Conservation (phyloP, 2,329 filamentous ascomycete genomes). For the Clonostachys chloroleuca region DNA sequence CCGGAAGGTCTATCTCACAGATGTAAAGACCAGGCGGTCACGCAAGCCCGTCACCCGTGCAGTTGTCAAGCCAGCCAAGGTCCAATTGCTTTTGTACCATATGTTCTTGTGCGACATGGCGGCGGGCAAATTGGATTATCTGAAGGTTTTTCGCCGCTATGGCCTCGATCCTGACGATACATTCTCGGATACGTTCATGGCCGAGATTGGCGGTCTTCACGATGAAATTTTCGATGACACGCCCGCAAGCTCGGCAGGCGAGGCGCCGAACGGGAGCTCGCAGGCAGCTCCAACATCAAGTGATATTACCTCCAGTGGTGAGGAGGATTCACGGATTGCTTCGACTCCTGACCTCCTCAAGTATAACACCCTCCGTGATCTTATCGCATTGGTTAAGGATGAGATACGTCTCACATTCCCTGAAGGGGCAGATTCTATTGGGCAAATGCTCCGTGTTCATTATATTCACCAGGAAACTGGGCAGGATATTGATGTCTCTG, state of each 20-base stretch:
- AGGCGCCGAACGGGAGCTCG: not conserved
- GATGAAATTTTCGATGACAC: conserved; percentile 57
- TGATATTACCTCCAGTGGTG: too few species aligned
- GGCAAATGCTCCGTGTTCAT: conserved; percentile 46
- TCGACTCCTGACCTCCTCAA: conserved; percentile 28
- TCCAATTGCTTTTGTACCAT: conserved; percentile 90
- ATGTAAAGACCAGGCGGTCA: conserved; percentile 79
- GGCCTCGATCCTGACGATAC: conserved; percentile 56
- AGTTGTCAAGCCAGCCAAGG: conserved; percentile 70
- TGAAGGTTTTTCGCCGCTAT: conserved; percentile 67
- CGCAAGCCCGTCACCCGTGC: conserved; percentile 61
- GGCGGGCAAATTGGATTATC: conserved; percentile 64
- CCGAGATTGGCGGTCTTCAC: conserved; percentile 66
- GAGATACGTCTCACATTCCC: conserved; percentile 51
- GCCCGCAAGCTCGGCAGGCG: not conserved
- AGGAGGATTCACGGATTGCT: not conserved
- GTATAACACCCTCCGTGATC: conserved; percentile 42
- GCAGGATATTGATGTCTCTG: conserved; percentile 44
- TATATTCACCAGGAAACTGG: conserved; percentile 50
- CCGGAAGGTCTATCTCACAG: conserved; percentile 65
- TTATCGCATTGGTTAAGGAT: conserved; percentile 36
- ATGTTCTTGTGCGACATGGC: conserved; percentile 76
- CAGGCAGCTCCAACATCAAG: not conserved
- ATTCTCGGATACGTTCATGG: conserved; percentile 78
- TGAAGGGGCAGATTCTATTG: conserved; percentile 38